Percentiles rank a stretch among this genome's conserved stretches.
Conservation (phyloP, 345 rosid genomes). For the Boechera stricta region DNA sequence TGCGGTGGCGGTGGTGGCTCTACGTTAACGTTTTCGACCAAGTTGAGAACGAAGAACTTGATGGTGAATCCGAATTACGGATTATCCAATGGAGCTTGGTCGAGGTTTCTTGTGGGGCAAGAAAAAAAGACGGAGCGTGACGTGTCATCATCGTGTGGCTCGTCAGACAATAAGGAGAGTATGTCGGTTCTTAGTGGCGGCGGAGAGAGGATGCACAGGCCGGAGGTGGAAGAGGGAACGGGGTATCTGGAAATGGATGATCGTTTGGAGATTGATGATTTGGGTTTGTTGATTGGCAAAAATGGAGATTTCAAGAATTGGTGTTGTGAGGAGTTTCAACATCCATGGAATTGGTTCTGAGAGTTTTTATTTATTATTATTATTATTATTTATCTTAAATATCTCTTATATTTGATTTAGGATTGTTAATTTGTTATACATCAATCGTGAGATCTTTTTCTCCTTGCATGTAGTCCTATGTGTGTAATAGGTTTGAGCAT, state of each 20-base stretch:
- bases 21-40: slow-evolving; percentile 14
- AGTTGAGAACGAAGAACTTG: slow-evolving; percentile 2
- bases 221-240: slow-evolving; percentile 37
- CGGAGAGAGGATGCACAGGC: slow-evolving; percentile 35
- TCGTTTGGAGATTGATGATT: slow-evolving; percentile 48
- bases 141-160: slow-evolving; percentile 32
- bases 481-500: slow-evolving; percentile 30
- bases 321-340: slow-evolving; percentile 48
- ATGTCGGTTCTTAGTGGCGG: slow-evolving; percentile 20
- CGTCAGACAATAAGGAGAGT: slow-evolving; percentile 38
- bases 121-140: slow-evolving; percentile 34
- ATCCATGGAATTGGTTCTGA: slow-evolving; percentile 52
- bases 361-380: slow-evolving; percentile 17
- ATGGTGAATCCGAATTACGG: slow-evolving; percentile 13
- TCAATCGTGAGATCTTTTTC: slow-evolving; percentile 10
- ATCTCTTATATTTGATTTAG: slow-evolving; percentile 22
- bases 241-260: slow-evolving; percentile 44
- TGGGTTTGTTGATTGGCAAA: slow-evolving; percentile 46
- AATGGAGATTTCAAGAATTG: slow-evolving; percentile 50
- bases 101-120: slow-evolving; percentile 41
- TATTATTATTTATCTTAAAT: slow-evolving; percentile 22
- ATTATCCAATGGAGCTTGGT: slow-evolving; percentile 21
- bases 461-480: slow-evolving; percentile 4
- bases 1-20: slow-evolving; percentile 2
- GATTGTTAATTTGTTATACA: slow-evolving; percentile 32